phyloP scores from a whole-genome alignment of 441 rosid genomes.

The Theobroma grandiflorum region DNA sequence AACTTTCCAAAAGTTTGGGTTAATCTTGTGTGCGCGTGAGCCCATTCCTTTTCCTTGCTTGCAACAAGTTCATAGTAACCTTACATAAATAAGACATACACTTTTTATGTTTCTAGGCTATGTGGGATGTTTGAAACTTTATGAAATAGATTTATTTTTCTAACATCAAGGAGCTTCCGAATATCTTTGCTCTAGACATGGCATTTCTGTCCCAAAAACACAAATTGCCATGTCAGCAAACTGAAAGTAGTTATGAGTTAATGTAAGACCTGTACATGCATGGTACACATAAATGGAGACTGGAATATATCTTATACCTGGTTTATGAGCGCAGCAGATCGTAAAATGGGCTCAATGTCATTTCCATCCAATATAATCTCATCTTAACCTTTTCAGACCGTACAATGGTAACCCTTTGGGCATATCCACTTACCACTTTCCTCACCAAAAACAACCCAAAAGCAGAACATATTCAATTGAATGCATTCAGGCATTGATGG shows the following conservation, averaged over 20 bases:
- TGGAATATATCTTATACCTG: not conserved
- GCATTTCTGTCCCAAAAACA: conserved; percentile 60
- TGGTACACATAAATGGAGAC: not conserved
- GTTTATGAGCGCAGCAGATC: conserved; percentile 56
- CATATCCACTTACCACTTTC: conserved; percentile 64
- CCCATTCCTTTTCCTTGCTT: no score
- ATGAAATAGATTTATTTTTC: no score
- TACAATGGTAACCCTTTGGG: conserved; percentile 51
- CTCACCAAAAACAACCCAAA: conserved; percentile 44
- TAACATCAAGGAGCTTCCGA: conserved; percentile 77
- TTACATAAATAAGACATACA: no score
- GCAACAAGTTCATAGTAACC: no score
- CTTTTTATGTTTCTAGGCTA: no score
- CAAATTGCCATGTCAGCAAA: not conserved
- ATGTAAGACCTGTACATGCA: no score
- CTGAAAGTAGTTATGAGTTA: no score
- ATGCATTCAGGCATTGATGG: no score
- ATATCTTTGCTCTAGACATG: conserved; percentile 84
- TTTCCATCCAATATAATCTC: conserved; percentile 50
- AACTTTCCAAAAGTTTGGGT: no score
- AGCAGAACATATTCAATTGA: not conserved
- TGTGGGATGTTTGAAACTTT: no score
- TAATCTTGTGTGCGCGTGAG: no score
- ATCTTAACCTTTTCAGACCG: conserved; percentile 61
- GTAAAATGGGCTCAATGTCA: conserved; percentile 60